Conservation (phyloP, 805 yeast species). For the Candida takata region DNA sequence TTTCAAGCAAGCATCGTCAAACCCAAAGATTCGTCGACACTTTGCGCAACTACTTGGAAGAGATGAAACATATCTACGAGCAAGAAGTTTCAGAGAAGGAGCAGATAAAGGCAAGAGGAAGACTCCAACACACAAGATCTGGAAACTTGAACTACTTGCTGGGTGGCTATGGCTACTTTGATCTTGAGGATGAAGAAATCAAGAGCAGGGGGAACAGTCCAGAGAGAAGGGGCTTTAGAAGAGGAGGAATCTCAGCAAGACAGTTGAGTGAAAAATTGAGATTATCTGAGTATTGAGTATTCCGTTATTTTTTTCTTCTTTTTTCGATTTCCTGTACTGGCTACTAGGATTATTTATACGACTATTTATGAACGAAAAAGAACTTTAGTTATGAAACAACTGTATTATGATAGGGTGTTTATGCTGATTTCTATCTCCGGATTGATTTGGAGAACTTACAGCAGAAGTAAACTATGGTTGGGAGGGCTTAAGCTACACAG, state of each 20-base stretch:
- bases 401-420: too few relatives aligned
- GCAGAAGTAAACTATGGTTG: too few relatives aligned
- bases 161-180: constrained; percentile 88
- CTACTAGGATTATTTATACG: constrained; percentile 2
- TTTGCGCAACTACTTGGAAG: constrained; percentile 53
- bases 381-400: constrained; percentile 2
- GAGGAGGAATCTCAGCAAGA: constrained; percentile 20
- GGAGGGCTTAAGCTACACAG: too few relatives aligned
- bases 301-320: background rate
- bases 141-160: constrained; percentile 37
- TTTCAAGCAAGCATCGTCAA: constrained; percentile 84
- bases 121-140: constrained; percentile 24
- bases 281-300: constrained; percentile 22
- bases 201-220: constrained; percentile 36
- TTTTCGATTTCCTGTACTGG: too few relatives aligned
- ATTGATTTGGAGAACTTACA: too few relatives aligned
- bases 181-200: constrained; percentile 54
- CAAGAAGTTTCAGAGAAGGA: constrained; percentile 19
- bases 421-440: too few relatives aligned
- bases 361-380: background rate
- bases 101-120: constrained; percentile 20
- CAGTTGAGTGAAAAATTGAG: constrained; percentile 24
- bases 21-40: constrained; percentile 71
- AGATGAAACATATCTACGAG: constrained; percentile 44
- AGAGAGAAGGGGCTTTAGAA: constrained; percentile 19